Percentiles rank a stretch among this genome's conserved stretches.
phyloP scores from a whole-genome alignment of 306 rosid species.

The Medicago lupulina region DNA sequence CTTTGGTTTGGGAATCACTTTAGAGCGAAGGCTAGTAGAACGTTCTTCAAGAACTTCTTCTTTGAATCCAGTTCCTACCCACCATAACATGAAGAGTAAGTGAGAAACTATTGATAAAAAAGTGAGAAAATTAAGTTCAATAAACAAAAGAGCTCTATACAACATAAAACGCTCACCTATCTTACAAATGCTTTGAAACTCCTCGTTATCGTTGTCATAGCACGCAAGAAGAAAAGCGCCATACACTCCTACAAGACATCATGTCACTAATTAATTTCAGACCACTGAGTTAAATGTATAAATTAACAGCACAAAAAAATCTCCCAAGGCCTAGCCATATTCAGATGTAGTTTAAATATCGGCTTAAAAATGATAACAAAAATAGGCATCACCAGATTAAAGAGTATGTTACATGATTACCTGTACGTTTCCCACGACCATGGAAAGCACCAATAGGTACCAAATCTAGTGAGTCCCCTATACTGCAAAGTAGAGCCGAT shows the following conservation, averaged over 20 bases:
- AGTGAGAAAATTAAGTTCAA: constrained; percentile 37
- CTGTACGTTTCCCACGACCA: constrained; percentile 97
- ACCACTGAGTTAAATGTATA: constrained; percentile 22
- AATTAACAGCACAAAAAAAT: constrained; percentile 36
- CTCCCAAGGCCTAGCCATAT: constrained; percentile 20
- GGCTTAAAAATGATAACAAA: constrained; percentile 9
- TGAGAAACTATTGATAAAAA: constrained; percentile 14
- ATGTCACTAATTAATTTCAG: constrained; percentile 35
- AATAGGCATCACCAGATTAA: constrained; percentile 21
- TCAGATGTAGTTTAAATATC: neutral
- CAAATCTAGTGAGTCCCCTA: constrained; percentile 96
- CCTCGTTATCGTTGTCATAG: constrained; percentile 75
- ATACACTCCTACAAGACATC: constrained; percentile 73
- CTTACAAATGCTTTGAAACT: constrained; percentile 94
- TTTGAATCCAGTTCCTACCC: constrained; percentile 82
- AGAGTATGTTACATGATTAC: constrained; percentile 48
- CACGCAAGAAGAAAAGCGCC: constrained; percentile 96
- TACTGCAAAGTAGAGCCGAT: constrained; percentile 58
- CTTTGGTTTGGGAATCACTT: constrained; percentile 86
- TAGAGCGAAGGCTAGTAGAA: constrained; percentile 73
- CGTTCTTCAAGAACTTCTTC: constrained; percentile 79
- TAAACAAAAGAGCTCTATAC: constrained; percentile 29
- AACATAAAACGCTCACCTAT: constrained; percentile 67
- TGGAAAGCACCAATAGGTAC: constrained; percentile 96
- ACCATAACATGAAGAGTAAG: constrained; percentile 35